phyloP scores from a whole-genome alignment of 805 yeast genomes.

The Wickerhamomyces rabaulensis region DNA sequence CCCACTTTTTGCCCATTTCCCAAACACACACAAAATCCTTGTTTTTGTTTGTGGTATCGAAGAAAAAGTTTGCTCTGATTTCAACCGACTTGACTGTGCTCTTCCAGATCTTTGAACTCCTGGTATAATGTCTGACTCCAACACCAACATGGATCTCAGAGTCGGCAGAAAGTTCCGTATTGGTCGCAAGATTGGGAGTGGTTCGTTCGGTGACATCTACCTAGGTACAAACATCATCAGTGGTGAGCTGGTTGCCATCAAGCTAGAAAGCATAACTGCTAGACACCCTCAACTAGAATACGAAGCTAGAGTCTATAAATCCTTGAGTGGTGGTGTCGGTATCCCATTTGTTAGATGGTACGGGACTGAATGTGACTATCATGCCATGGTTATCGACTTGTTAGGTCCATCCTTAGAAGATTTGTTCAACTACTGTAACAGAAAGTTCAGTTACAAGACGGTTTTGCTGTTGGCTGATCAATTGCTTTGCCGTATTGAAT shows the following conservation, averaged over 20 bases:
- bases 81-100: too few species aligned
- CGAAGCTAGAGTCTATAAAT: constrained; percentile 93
- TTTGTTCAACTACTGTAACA: constrained; percentile 89
- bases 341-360: constrained; percentile 96
- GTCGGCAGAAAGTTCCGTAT: constrained; percentile 92
- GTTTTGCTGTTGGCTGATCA: constrained; percentile 92
- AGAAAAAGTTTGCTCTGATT: too few species aligned
- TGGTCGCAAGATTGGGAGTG: constrained; percentile 94
- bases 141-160: constrained; percentile 56
- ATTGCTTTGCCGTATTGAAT: constrained; percentile 88
- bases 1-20: too few species aligned
- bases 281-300: constrained; percentile 96
- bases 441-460: constrained; percentile 90
- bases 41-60: too few species aligned
- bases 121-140: constrained; percentile 5
- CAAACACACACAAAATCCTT: too few species aligned
- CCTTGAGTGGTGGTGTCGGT: constrained; percentile 94
- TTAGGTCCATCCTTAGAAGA: constrained; percentile 95
- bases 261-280: constrained; percentile 82
- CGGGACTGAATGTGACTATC: constrained; percentile 94
- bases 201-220: constrained; percentile 96
- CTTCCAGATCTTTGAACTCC: not conserved
- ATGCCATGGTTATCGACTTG: constrained; percentile 94
- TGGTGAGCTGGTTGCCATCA: constrained; percentile 97
- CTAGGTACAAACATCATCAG: constrained; percentile 88